A percentile compares a stretch with the other conserved stretches of the same genome.
Evolutionary conservation across 176 grass and related monocot genomes (phyloP).

Genomic region (Coix lacrymajobi): DNA sequence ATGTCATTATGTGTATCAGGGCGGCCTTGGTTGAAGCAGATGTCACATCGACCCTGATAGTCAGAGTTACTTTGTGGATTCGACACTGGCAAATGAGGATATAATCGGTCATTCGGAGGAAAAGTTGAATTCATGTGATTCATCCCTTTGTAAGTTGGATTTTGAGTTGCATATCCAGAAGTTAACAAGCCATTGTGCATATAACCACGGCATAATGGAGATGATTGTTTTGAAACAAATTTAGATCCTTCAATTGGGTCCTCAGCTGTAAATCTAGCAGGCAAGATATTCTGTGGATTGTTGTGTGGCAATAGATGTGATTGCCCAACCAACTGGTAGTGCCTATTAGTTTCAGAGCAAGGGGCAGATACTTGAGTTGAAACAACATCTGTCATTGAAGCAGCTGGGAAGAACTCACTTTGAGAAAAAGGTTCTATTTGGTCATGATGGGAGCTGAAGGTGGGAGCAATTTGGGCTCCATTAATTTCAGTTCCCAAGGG

Average conservation of each 20-base stretch:
- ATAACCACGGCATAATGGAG: background rate
- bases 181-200: background rate
- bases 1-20: background rate
- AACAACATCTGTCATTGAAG: conserved; percentile 13
- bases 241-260: conserved; percentile 13
- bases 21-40: conserved; percentile 2
- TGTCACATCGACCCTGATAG: conserved; percentile 19
- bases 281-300: conserved; percentile 17
- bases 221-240: background rate
- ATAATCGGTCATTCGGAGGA: background rate
- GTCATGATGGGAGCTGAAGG: background rate
- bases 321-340: conserved; percentile 10
- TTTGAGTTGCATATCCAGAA: conserved; percentile 25
- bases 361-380: conserved; percentile 25
- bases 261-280: conserved; percentile 8
- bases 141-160: conserved; percentile 4
- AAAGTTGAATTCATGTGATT: background rate
- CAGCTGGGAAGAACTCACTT: background rate
- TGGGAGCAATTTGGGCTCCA: conserved; percentile 16
- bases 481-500: conserved; percentile 3
- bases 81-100: background rate
- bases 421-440: conserved; percentile 16
- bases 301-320: background rate
- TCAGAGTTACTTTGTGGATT: conserved; percentile 14
- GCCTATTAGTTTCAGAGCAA: background rate